Evolutionary conservation across 2,329 filamentous ascomycete species (phyloP), one percentile per base, ranked within the genome.

Genomic region (Colletotrichum gigasporum): DNA sequence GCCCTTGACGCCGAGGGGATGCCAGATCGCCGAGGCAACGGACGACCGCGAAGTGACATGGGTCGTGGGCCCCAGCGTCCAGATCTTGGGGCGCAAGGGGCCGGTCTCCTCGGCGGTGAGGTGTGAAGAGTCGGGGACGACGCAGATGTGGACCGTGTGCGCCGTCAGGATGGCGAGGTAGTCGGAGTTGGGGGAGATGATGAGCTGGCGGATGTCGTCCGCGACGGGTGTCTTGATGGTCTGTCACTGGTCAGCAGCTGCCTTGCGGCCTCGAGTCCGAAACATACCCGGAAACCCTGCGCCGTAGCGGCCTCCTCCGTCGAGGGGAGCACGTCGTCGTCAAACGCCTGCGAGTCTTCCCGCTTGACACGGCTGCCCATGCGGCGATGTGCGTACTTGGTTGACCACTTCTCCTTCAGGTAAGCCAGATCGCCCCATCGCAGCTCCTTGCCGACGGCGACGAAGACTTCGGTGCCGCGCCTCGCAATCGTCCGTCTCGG

Each of bases 1-100:
- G 30, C 92, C 92, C 66, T 91, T 88, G 10, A 95, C 89, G 2
- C 94, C 94, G 1, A 98, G 82, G 1, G 96, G 96, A 78, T 99
- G 96, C 95, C 96, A 99, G 62, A 97, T 72, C 4, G 90, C 91
- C 1, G 93, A 93, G 20, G 90, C 89, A 60, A 99, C 84, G 2
- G 92, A 88, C 7, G 93, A 88, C 69, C 94, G 90, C 47, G 95
- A 93, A 51, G 94, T 90, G 50, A 97, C 93, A 77, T 98, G 95
- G 3, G 91, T 94, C 3, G 93, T 96, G 28, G 94, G 94, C 1
- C 95, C 95, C n/a, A 98, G 84, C 18, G 95, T 95, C 79, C 93
- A 96, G 55, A 93, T 93, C 76, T 93, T 96, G 28, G 94, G 84
- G 72, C 92, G 92, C 71, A 97, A 83, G 5, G 90, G 87, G 9